Evolutionary conservation across 805 yeast species (phyloP).

Genomic region (Tetrapisispora iriomotensis): DNA sequence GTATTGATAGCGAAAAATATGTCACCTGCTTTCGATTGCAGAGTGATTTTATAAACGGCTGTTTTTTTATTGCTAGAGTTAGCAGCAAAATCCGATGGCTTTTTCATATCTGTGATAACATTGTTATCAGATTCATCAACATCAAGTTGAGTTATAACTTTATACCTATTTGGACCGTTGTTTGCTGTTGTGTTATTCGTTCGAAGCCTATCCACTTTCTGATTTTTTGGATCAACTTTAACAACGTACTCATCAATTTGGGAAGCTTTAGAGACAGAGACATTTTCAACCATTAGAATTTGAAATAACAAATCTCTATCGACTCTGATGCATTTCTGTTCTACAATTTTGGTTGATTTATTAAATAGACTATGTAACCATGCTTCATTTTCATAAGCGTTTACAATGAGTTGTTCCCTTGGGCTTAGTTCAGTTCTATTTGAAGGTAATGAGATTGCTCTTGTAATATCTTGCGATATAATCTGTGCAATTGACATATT

Average conservation of each 20-base stretch:
- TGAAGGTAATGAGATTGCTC: slow-evolving; percentile 5
- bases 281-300: slow-evolving; percentile 46
- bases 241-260: slow-evolving; percentile 48
- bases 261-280: slow-evolving; percentile 39
- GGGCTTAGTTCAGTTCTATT: slow-evolving; percentile 3
- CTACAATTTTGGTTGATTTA: slow-evolving; percentile 4
- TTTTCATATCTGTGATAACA: slow-evolving; percentile 3
- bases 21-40: slow-evolving; percentile 45
- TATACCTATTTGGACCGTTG: slow-evolving; percentile 9
- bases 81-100: background rate
- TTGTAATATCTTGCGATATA: slow-evolving; percentile 19
- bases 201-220: slow-evolving; percentile 45
- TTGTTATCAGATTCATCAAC: slow-evolving; percentile 31
- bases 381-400: slow-evolving; percentile 14
- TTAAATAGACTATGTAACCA: slow-evolving; percentile 8
- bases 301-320: slow-evolving; percentile 37
- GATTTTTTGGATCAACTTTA: slow-evolving; percentile 46
- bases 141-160: slow-evolving; percentile 41
- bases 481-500: slow-evolving; percentile 9
- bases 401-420: slow-evolving; percentile 11
- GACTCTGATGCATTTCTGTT: slow-evolving; percentile 11
- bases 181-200: slow-evolving; percentile 3
- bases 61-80: slow-evolving; percentile 4
- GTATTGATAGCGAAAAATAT: slow-evolving; percentile 49
- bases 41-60: slow-evolving; percentile 41